phyloP scores from a whole-genome alignment of 2,329 filamentous ascomycete species.

The Fusarium sp. region DNA sequence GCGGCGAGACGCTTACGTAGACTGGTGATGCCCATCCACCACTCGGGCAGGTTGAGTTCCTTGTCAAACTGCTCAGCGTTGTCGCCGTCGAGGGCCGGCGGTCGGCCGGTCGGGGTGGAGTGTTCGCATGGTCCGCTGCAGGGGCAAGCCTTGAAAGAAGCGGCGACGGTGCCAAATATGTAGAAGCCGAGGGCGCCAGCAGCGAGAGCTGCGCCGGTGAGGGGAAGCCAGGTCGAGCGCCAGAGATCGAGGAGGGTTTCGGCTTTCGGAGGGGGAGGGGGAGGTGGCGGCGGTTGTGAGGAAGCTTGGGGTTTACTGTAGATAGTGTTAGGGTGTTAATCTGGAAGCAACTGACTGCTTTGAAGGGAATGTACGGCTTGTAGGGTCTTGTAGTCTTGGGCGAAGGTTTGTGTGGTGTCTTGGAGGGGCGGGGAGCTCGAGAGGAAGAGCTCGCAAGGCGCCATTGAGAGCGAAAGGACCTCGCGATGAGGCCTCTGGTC shows the following conservation, averaged over 20 bases:
- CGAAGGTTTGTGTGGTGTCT: conserved; percentile 31
- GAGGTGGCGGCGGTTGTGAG: conserved; percentile 9
- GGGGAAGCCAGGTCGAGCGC: conserved; percentile 56
- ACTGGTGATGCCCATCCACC: conserved; percentile 65
- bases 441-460: conserved; percentile 48
- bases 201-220: conserved; percentile 61
- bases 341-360: not conserved
- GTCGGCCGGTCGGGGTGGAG: conserved; percentile 60
- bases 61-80: conserved; percentile 69
- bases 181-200: conserved; percentile 62
- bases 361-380: conserved; percentile 45
- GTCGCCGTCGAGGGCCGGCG: conserved; percentile 58
- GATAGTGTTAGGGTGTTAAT: conserved; percentile 14
- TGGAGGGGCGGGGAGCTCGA: conserved; percentile 39
- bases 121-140: conserved; percentile 49
- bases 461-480: conserved; percentile 37
- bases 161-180: conserved; percentile 54
- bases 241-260: conserved; percentile 52
- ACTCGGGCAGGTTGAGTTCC: conserved; percentile 68
- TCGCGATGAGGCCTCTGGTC: conserved; percentile 42
- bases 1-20: conserved; percentile 63
- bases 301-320: conserved; percentile 31
- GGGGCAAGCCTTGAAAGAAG: conserved; percentile 47
- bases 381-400: conserved; percentile 44
- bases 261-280: conserved; percentile 38